Conservation (phyloP, 2,329 filamentous ascomycete species). For the Aspergillus transmontanensis region DNA sequence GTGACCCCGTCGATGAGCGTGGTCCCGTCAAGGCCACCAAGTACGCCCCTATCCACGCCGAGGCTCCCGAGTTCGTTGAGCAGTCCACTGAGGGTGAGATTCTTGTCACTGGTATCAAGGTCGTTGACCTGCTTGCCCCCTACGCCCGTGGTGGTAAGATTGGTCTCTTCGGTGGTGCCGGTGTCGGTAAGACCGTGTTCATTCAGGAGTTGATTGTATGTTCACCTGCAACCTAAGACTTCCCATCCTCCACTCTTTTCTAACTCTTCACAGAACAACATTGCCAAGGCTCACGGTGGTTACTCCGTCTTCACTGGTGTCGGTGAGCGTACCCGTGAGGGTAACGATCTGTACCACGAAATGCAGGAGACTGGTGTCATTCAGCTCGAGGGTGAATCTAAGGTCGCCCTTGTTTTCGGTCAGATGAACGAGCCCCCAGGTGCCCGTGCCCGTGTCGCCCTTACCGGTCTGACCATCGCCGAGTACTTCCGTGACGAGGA, state of each 20-base stretch:
- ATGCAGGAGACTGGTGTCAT: constrained; percentile 99
- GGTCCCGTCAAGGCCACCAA: constrained; percentile 95
- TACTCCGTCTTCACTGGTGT: constrained; percentile 99
- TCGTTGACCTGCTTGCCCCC: constrained; percentile 96
- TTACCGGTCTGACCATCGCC: constrained; percentile 72
- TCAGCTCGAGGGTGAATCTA: constrained; percentile 97
- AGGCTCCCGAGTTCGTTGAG: constrained; percentile 88
- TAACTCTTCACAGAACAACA: constrained; percentile 77
- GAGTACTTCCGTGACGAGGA: constrained; percentile 82
- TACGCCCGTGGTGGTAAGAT: constrained; percentile 99
- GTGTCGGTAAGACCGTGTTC: constrained; percentile 99
- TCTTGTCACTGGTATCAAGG: constrained; percentile 99
- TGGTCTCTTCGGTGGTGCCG: constrained; percentile 99
- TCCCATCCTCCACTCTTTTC: neutral
- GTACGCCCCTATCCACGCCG: constrained; percentile 87
- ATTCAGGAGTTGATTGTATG: constrained; percentile 96
- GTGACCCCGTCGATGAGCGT: constrained; percentile 99
- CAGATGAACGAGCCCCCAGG: constrained; percentile 99
- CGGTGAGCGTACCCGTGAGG: constrained; percentile 99
- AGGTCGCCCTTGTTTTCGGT: constrained; percentile 99
- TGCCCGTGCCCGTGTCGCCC: constrained; percentile 98
- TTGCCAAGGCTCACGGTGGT: constrained; percentile 99
- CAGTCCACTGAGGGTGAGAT: constrained; percentile 97
- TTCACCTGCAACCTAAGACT: neutral
- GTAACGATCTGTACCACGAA: constrained; percentile 99